Evolutionary conservation across 768 basidiomycete genomes (phyloP).

Genomic region (Lactarius tabidus): DNA sequence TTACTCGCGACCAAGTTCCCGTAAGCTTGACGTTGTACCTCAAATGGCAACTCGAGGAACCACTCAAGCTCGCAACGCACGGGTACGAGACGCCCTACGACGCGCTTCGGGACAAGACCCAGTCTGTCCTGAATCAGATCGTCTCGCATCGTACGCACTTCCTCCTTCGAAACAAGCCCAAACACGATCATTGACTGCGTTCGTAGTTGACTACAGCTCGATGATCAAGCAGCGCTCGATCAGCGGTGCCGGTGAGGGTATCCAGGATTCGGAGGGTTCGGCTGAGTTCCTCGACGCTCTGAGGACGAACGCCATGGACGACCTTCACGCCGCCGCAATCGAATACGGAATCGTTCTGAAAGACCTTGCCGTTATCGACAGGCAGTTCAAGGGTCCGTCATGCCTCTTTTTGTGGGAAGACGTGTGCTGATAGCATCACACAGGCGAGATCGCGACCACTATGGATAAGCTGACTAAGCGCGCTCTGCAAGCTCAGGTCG

Average conservation of each 20-base stretch:
- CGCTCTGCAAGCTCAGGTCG: slow-evolving; percentile 82
- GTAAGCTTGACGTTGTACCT: slow-evolving; percentile 80
- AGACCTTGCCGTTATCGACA: slow-evolving; percentile 82
- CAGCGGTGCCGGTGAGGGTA: slow-evolving; percentile 70
- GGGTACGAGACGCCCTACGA: slow-evolving; percentile 84
- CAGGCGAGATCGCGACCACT: slow-evolving; percentile 70
- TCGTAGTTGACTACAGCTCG: slow-evolving; percentile 48
- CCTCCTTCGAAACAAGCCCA: slow-evolving; percentile 28
- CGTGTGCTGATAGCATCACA: background rate
- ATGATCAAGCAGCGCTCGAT: slow-evolving; percentile 79
- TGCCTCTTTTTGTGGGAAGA: background rate
- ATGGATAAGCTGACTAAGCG: slow-evolving; percentile 86
- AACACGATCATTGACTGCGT: background rate
- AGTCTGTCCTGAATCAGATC: slow-evolving; percentile 83
- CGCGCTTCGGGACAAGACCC: slow-evolving; percentile 74
- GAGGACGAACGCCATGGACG: slow-evolving; percentile 81
- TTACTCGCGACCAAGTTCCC: slow-evolving; percentile 83
- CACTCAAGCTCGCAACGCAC: slow-evolving; percentile 68
- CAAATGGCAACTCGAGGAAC: slow-evolving; percentile 62
- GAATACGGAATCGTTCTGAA: slow-evolving; percentile 83
- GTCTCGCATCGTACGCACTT: slow-evolving; percentile 66
- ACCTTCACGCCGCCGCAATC: slow-evolving; percentile 73
- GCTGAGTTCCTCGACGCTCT: slow-evolving; percentile 81
- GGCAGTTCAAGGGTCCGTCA: slow-evolving; percentile 69
- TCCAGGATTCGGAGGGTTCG: slow-evolving; percentile 67